Percentiles rank a stretch among this genome's conserved stretches.
Conservation (phyloP, 2,329 filamentous ascomycete genomes). For the Phialophora tarda region DNA sequence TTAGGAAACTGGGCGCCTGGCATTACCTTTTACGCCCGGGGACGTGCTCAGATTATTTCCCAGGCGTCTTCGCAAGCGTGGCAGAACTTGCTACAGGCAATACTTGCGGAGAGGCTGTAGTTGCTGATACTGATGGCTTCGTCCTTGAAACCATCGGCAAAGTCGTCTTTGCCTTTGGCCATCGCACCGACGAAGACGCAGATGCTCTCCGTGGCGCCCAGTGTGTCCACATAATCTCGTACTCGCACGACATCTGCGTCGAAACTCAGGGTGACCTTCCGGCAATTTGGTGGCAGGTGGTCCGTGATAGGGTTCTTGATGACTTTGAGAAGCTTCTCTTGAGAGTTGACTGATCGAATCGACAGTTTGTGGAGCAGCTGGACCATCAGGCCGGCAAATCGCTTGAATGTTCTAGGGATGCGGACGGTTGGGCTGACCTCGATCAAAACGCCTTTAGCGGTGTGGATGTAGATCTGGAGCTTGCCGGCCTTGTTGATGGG, state of each 20-base stretch:
- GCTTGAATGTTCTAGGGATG: conserved; percentile 97
- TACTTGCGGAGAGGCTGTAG: conserved; percentile 94
- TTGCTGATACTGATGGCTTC: conserved; percentile 99
- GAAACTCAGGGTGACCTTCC: conserved; percentile 95
- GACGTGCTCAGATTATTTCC: conserved; percentile 75
- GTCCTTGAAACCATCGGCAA: conserved; percentile 91
- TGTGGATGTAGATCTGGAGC: conserved; percentile 98
- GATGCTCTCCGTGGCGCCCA: conserved; percentile 85
- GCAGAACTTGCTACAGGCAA: conserved; percentile 99
- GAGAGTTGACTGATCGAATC: conserved; percentile 93
- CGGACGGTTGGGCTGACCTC: conserved; percentile 98
- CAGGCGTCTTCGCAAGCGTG: conserved; percentile 96
- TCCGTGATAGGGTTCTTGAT: conserved; percentile 98
- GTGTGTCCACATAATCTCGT: conserved; percentile 81
- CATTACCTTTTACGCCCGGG: conserved; percentile 27
- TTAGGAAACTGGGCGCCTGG: conserved; percentile 20
- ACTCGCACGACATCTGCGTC: conserved; percentile 86
- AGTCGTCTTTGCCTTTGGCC: conserved; percentile 95
- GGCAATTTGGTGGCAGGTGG: conserved; percentile 93
- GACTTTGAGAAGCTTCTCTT: conserved; percentile 95
- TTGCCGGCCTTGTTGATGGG: conserved; percentile 98
- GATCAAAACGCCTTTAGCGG: conserved; percentile 94
- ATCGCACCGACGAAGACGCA: conserved; percentile 98
- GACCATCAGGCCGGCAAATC: conserved; percentile 97
- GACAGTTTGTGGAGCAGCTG: conserved; percentile 94